Evolutionary conservation across 805 yeast species (phyloP).

Genomic region (Ascoidea tarda): DNA sequence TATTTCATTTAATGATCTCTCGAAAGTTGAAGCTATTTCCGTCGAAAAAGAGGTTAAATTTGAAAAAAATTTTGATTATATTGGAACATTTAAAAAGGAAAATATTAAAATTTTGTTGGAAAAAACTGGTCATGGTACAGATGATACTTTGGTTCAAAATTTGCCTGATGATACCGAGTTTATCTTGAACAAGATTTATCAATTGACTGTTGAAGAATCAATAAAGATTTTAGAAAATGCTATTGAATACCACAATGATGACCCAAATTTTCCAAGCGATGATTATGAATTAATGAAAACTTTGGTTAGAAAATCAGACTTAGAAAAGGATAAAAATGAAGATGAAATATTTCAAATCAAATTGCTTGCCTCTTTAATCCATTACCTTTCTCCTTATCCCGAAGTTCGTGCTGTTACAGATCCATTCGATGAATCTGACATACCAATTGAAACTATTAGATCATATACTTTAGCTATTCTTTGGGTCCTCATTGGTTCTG

Average conservation of each 20-base stretch:
- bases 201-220: slow-evolving; percentile 24
- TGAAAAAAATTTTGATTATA: not conserved
- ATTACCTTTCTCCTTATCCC: slow-evolving; percentile 42
- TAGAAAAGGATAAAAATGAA: slow-evolving; percentile 12
- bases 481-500: slow-evolving; percentile 39
- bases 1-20: too few relatives aligned
- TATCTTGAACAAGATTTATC: slow-evolving; percentile 18
- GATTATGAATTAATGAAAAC: slow-evolving; percentile 21
- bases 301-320: slow-evolving; percentile 15
- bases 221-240: slow-evolving; percentile 24
- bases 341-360: slow-evolving; percentile 15
- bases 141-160: too few relatives aligned
- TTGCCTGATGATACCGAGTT: slow-evolving; percentile 1
- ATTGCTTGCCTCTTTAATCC: slow-evolving; percentile 22
- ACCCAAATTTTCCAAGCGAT: slow-evolving; percentile 28
- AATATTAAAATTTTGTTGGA: too few relatives aligned
- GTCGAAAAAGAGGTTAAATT: too few relatives aligned
- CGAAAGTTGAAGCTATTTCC: too few relatives aligned
- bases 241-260: slow-evolving; percentile 27
- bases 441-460: slow-evolving; percentile 36
- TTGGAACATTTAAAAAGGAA: not conserved
- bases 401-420: slow-evolving; percentile 54
- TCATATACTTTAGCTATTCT: slow-evolving; percentile 22
- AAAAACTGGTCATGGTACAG: not conserved
- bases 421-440: slow-evolving; percentile 30